These are phyloP conservation scores for Neofusicoccum umdonicola DNA, from an alignment of 2,329 filamentous ascomycete genomes.

Conservation along the genomic window DNA sequence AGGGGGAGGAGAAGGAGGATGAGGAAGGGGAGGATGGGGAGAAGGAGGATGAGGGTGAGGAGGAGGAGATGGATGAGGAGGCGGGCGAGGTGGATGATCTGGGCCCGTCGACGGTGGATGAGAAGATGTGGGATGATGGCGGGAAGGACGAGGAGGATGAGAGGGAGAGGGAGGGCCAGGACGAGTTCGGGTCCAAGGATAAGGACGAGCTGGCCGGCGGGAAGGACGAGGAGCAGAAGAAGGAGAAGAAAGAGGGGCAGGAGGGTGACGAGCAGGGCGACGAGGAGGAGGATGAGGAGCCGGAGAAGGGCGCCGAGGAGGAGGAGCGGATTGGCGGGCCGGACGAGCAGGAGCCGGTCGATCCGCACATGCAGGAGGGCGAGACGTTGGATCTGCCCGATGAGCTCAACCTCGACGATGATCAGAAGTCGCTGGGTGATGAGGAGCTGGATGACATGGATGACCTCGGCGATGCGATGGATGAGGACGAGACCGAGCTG, in stretches of 20 bases:
- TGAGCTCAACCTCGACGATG: constrained; percentile 77
- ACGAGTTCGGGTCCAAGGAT: constrained; percentile 48
- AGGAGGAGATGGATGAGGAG: constrained; percentile 80
- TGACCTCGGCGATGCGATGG: constrained; percentile 40
- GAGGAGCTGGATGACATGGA: constrained; percentile 51
- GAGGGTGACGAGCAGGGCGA: constrained; percentile 63
- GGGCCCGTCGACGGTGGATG: constrained; percentile 85
- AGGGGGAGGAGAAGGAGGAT: constrained; percentile 61
- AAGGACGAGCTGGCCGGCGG: constrained; percentile 46
- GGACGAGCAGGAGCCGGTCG: constrained; percentile 64
- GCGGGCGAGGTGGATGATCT: constrained; percentile 87
- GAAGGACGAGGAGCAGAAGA: constrained; percentile 45
- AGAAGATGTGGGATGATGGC: constrained; percentile 97
- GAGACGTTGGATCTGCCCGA: constrained; percentile 82
- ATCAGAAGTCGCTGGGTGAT: constrained; percentile 47
- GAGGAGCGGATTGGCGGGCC: constrained; percentile 61
- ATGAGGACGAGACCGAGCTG: constrained; percentile 40
- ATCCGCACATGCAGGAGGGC: constrained; percentile 77
- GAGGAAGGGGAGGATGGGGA: constrained; percentile 56
- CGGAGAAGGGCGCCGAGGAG: constrained; percentile 57
- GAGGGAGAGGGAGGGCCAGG: constrained; percentile 75
- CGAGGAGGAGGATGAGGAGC: constrained; percentile 50
- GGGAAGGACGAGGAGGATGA: constrained; percentile 71
- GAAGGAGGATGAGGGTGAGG: constrained; percentile 51
- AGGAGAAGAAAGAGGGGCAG: constrained; percentile 60